Evolutionary conservation across 352 stramenopile genomes (phyloP).

Genomic region (Hyaloperonospora brassicae): DNA sequence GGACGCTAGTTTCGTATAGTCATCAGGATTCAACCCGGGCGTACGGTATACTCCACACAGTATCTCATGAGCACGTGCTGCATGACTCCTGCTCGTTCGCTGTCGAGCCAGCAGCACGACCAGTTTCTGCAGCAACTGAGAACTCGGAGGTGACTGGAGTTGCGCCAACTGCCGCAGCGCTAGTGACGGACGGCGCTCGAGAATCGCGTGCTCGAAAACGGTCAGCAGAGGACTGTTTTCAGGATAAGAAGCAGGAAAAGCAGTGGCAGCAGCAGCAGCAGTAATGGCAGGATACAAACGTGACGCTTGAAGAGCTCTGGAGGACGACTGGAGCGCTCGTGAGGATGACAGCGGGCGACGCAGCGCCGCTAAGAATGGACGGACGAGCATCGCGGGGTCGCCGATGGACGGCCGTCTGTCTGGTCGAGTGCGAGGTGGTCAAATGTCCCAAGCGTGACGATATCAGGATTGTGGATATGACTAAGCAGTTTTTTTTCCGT

Average conservation of each 20-base stretch:
- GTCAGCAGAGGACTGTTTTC: slow-evolving; percentile 11
- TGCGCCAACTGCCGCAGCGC: slow-evolving; percentile 34
- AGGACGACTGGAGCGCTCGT: slow-evolving; percentile 2
- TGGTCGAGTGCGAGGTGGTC: no score
- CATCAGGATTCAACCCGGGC: slow-evolving; percentile 36
- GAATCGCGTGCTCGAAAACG: slow-evolving; percentile 34
- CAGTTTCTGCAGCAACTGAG: slow-evolving; percentile 36
- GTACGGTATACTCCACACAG: slow-evolving; percentile 34
- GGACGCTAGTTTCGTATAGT: slow-evolving; percentile 55
- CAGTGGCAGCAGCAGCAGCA: slow-evolving; percentile 2
- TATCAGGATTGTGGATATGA: no score
- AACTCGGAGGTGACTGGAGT: slow-evolving; percentile 27
- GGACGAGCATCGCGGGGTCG: slow-evolving; percentile 4
- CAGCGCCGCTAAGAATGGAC: slow-evolving; percentile 5
- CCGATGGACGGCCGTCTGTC: no score
- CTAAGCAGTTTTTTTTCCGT: no score
- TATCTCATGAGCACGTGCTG: slow-evolving; percentile 31
- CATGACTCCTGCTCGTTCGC: slow-evolving; percentile 20
- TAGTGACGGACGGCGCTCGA: slow-evolving; percentile 20
- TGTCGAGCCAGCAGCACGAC: slow-evolving; percentile 44
- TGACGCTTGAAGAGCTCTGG: not conserved
- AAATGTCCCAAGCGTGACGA: no score
- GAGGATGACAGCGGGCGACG: slow-evolving; percentile 7
- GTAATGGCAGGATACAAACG: slow-evolving; percentile 5
- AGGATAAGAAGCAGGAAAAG: not conserved